Base-by-base conservation (phyloP, 768 basidiomycete genomes). In the Tubosaeta sp. region DNA sequence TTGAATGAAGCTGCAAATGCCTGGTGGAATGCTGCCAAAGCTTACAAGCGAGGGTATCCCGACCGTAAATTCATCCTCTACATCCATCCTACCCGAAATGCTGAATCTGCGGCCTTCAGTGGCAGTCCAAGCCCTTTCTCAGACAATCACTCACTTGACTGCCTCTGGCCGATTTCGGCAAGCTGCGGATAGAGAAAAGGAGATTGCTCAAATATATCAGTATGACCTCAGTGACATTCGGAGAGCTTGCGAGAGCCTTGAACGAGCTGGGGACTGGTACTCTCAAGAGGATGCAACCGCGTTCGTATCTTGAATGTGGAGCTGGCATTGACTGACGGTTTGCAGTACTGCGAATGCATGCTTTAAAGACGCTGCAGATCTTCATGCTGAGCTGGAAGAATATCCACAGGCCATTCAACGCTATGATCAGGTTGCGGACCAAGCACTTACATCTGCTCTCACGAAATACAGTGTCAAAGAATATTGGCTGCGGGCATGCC, bases 391-490 rank as follows among this genome's bases (percentile, higher is more conserved):
- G 49, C 69, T 98, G 19, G 90, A 87, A 53, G 81, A 97, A 59
- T 98, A 85, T 66, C 74, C 81, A 13, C 77, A 82, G 56, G 94
- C 96, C 12, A 92, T 97, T 60, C 76, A 83, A 53, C 85, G 85
- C 53, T 99, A 95, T 60, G 90, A 94, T 62, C 83, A 86, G 63
- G 94, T 98, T 40, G 95, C 93, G 5, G 78, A 86, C 55, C 84
- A 88, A 64, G 90, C 87, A 9, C 76, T 97, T 38, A 71, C 71
- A 0, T 91, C 89, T 18, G 75, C 86, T 9, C 71, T 98, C 59
- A 98, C 96, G n/a, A 94, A 93, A 69, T 99, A 97, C 73, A 93
- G 89, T 55, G 96, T 97, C 59, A 97, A 98, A 73, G 96, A 98
- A 59, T 95, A 95, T 63, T 98, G 94, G 92, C 76, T 98, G 31